A percentile compares a stretch with the other conserved stretches of the same genome.
phyloP scores from a whole-genome alignment of 1,139 yeast species.

The Magnusiomyces suaveolens region DNA sequence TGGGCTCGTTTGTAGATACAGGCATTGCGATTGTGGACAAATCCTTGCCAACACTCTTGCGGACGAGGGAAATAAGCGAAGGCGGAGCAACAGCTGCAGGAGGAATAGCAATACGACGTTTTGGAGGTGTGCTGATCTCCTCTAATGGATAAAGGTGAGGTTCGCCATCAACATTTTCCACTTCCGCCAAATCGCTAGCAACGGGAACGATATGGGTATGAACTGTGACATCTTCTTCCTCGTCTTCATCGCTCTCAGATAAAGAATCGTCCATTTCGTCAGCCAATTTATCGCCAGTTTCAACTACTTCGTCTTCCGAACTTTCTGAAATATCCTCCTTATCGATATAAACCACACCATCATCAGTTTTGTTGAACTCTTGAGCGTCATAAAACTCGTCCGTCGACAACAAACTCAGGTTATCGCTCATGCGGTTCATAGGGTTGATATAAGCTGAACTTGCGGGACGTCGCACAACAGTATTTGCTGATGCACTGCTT shows the following conservation, averaged over 20 bases:
- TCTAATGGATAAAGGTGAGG: conserved; percentile 47
- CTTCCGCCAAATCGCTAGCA: conserved; percentile 13
- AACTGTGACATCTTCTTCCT: conserved; percentile 21
- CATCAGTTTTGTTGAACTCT: conserved; percentile 35
- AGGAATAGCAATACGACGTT: conserved; percentile 54
- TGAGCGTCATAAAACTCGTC: conserved; percentile 62
- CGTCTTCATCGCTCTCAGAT: conserved; percentile 6
- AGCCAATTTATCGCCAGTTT: conserved; percentile 17
- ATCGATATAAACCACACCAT: conserved; percentile 26
- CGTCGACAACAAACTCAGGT: conserved; percentile 28
- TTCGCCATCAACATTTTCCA: conserved; percentile 21
- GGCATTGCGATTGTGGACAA: conserved; percentile 85
- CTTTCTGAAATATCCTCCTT: conserved; percentile 22
- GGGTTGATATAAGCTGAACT: neutral
- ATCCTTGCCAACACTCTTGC: conserved; percentile 91
- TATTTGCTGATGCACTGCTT: neutral
- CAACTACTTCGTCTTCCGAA: conserved; percentile 16
- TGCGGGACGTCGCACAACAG: neutral
- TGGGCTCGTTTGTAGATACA: conserved; percentile 85
- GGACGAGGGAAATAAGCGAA: conserved; percentile 62
- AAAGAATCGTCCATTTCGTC: conserved; percentile 16
- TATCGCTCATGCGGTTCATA: neutral
- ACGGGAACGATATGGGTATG: conserved; percentile 9
- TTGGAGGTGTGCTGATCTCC: conserved; percentile 39
- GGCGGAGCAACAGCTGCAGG: conserved; percentile 65